These are phyloP conservation scores for Stachybotrys chartarum DNA, from an alignment of 2,329 filamentous ascomycete species.

Conservation along the genomic window DNA sequence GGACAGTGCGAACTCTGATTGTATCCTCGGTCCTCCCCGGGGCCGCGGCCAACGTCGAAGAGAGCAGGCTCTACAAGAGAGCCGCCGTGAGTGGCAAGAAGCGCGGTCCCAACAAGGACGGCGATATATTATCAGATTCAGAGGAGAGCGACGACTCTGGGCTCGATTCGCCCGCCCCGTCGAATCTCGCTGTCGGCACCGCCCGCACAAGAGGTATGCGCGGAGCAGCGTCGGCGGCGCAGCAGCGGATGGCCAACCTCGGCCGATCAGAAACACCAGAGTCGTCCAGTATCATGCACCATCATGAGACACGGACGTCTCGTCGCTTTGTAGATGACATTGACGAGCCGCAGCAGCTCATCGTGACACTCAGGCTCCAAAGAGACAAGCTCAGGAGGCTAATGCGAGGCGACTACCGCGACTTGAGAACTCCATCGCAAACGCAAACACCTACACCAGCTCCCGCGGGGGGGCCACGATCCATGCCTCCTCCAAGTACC, in stretches of 20 bases:
- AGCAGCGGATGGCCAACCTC: slow-evolving; percentile 77
- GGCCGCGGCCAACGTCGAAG: slow-evolving; percentile 70
- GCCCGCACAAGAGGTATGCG: slow-evolving; percentile 83
- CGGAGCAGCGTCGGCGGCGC: slow-evolving; percentile 78
- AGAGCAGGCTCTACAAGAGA: slow-evolving; percentile 81
- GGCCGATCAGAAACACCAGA: slow-evolving; percentile 89
- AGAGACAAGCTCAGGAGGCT: slow-evolving; percentile 65
- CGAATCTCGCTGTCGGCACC: slow-evolving; percentile 65
- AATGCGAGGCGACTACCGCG: slow-evolving; percentile 45
- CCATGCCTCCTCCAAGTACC: slow-evolving; percentile 30
- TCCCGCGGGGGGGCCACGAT: slow-evolving; percentile 17
- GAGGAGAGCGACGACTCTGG: slow-evolving; percentile 86
- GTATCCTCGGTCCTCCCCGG: slow-evolving; percentile 91
- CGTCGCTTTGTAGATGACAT: slow-evolving; percentile 69
- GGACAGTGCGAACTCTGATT: slow-evolving; percentile 85
- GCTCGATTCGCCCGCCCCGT: slow-evolving; percentile 76
- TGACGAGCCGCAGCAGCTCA: slow-evolving; percentile 60
- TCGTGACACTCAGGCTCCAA: slow-evolving; percentile 69
- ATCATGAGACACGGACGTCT: slow-evolving; percentile 66
- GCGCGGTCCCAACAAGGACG: slow-evolving; percentile 43
- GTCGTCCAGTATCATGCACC: slow-evolving; percentile 49
- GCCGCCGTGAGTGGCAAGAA: slow-evolving; percentile 54
- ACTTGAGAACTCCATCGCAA: slow-evolving; percentile 26
- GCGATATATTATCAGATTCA: slow-evolving; percentile 70
- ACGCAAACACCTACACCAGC: slow-evolving; percentile 24